Percentiles rank a stretch among this genome's conserved stretches.
phyloP scores from a whole-genome alignment of 192 early-diverging fungal species.

The Linnemannia zychae region DNA sequence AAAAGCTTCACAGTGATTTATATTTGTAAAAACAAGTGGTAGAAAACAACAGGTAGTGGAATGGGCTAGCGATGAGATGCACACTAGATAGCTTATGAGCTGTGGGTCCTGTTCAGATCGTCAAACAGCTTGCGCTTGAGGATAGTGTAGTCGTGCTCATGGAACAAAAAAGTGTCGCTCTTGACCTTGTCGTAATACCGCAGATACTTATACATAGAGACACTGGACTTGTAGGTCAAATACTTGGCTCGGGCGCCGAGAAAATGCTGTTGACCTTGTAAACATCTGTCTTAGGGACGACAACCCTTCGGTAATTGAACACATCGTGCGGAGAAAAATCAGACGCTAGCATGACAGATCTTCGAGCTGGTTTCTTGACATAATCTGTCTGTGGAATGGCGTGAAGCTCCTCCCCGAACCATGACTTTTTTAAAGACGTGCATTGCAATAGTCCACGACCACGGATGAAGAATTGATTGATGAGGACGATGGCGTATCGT shows the following conservation, averaged over 20 bases:
- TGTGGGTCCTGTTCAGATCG: conserved; percentile 37
- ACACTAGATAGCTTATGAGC: too few relatives aligned
- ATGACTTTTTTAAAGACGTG: neutral
- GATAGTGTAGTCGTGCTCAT: conserved; percentile 13
- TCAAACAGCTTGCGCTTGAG: conserved; percentile 22
- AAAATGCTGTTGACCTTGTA: conserved; percentile 18
- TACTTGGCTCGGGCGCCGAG: conserved; percentile 15
- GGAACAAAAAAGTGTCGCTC: neutral
- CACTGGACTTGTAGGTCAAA: conserved; percentile 29
- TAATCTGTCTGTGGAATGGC: conserved; percentile 10
- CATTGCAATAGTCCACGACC: neutral
- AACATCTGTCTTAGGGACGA: conserved; percentile 20
- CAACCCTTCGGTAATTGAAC: conserved; percentile 33
- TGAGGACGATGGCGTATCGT: conserved; percentile 39
- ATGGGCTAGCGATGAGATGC: too few relatives aligned
- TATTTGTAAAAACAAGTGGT: too few relatives aligned
- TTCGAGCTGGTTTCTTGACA: neutral
- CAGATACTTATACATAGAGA: conserved; percentile 22
- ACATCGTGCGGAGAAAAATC: conserved; percentile 18
- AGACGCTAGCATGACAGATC: neutral
- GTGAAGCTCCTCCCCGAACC: conserved; percentile 16
- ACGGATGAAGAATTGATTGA: conserved; percentile 1
- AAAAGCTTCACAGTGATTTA: too few relatives aligned
- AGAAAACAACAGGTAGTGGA: too few relatives aligned
- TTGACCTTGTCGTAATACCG: conserved; percentile 27